Evolutionary conservation across 2,329 filamentous ascomycete genomes (phyloP).

Genomic region (Lachnellula cervina): DNA sequence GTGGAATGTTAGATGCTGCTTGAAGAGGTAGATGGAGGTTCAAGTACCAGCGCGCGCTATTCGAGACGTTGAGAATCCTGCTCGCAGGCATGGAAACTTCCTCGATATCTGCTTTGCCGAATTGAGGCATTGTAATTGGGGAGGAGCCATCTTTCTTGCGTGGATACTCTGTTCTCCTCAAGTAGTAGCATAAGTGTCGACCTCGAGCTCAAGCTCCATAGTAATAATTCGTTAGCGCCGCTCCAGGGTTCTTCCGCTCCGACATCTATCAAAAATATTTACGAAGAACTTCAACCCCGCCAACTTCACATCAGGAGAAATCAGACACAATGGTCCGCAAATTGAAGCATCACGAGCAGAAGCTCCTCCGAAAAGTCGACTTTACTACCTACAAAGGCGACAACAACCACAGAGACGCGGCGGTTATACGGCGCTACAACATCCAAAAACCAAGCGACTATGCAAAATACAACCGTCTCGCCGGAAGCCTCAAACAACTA

Average conservation of each 20-base stretch:
- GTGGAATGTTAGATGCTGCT: conserved; percentile 1
- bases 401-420: conserved; percentile 76
- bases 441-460: conserved; percentile 90
- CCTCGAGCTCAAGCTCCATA: background rate
- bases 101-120: conserved; percentile 9
- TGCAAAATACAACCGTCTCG: conserved; percentile 60
- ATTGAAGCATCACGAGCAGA: conserved; percentile 95
- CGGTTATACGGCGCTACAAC: conserved; percentile 78
- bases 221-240: conserved; percentile 14
- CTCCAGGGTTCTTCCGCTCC: conserved; percentile 15
- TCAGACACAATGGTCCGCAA: conserved; percentile 72
- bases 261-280: conserved; percentile 16
- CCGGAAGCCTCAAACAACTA: conserved; percentile 81
- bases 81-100: conserved; percentile 8
- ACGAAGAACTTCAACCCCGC: conserved; percentile 9
- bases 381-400: conserved; percentile 93
- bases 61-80: conserved; percentile 26
- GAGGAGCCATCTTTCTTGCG: conserved; percentile 18
- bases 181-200: background rate
- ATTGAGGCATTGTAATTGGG: conserved; percentile 30
- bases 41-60: conserved; percentile 21
- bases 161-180: conserved; percentile 2
- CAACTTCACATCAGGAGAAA: background rate
- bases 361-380: conserved; percentile 87
- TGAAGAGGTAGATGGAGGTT: background rate